Base-by-base conservation (phyloP, 352 stramenopile species). In the Pythium biforme region DNA sequence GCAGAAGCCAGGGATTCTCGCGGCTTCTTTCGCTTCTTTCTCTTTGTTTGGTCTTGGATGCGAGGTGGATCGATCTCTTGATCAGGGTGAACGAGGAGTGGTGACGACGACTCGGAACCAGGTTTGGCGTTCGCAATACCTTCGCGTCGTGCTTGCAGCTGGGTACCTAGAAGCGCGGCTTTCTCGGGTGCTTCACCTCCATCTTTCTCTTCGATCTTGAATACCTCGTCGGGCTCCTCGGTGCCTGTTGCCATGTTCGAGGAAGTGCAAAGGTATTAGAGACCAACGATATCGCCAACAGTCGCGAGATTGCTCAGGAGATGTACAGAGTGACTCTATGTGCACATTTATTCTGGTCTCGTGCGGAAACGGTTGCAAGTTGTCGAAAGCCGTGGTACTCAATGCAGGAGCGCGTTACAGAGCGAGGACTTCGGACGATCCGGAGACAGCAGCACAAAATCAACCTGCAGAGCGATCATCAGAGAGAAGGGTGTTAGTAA, bases 381-480 rank as follows among this genome's bases (percentile, higher is more conserved):
- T 2, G 11, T 49, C 37, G 47, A 53, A n/a, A 27, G 23, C 12
- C 11, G 40, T 20, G 8, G 3, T 22, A 11, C 10, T 57, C 41
- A 73, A 34, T 69, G 59, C 26, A 85, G 58, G 23, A 76, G 53
- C 6, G 79, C 76, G n/a, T 66, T 64, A n/a, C 84, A 91, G 41
- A 93, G 62, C 4, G 80, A 86, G 15, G 84, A 91, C 53, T 77
- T 80, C 4, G 75, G 76, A 22, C 82, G 81, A 41, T 73, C 62
- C 14, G 82, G 80, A 5, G 80, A 79, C 12, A 64, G 55, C 46
- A 82, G 49, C 9, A 90, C 82, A 56, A 93, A 93, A 50, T 90
- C 74, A 40, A 93, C 77, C 84, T 93, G 55, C 25, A 31, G 12
- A 15, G 50, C 17, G 46, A 5, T 53, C 53, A 31, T 25, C 33